phyloP scores from a whole-genome alignment of 1,284 basidiomycete genomes.

The Ustilago vetiveriae region DNA sequence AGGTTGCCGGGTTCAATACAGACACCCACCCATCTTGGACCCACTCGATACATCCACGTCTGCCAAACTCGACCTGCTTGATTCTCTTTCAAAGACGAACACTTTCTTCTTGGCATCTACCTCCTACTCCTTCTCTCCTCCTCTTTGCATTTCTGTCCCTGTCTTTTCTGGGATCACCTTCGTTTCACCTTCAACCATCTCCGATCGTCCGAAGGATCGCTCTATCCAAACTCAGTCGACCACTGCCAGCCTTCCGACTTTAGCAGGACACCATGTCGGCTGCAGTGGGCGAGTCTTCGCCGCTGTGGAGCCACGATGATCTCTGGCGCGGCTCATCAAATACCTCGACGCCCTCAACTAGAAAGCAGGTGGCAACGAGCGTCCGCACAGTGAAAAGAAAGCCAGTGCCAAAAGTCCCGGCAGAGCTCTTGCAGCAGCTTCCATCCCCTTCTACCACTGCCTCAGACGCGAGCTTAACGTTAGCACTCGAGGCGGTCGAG shows the following conservation, averaged over 20 bases:
- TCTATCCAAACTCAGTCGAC: background rate
- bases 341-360: background rate
- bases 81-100: too few species aligned
- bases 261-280: constrained; percentile 7
- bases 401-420: constrained; percentile 14
- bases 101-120: too few species aligned
- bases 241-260: background rate
- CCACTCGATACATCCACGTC: too few species aligned
- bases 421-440: constrained; percentile 11
- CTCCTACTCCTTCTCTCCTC: too few species aligned
- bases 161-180: too few species aligned
- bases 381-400: constrained; percentile 20
- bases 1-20: too few species aligned
- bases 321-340: constrained; percentile 17
- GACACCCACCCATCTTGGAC: too few species aligned
- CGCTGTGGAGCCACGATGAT: constrained; percentile 8
- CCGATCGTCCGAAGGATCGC: too few species aligned
- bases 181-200: too few species aligned
- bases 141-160: too few species aligned
- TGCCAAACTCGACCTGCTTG: too few species aligned
- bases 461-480: background rate
- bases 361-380: constrained; percentile 7
- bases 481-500: background rate
- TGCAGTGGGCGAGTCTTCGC: background rate
- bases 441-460: background rate